Evolutionary conservation across 106 monocot genomes (phyloP).

Genomic region (Dendrobium huoshanense): DNA sequence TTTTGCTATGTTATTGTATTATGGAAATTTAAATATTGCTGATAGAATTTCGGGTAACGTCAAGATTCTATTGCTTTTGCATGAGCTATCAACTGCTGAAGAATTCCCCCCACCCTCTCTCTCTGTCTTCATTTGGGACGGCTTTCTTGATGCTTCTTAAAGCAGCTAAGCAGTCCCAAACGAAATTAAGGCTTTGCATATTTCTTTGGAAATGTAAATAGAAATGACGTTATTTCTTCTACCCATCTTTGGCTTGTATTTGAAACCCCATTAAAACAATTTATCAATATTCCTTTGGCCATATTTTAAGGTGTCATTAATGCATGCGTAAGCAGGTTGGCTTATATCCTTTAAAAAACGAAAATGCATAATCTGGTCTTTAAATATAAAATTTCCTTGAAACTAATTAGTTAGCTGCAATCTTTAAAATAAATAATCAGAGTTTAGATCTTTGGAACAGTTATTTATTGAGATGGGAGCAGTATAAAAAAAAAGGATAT

Average conservation of each 20-base stretch:
- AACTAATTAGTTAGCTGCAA: background rate
- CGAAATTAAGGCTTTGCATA: no score
- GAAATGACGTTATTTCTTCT: background rate
- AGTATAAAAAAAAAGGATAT: no score
- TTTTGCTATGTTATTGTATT: background rate
- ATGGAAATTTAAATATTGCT: background rate
- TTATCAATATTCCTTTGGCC: no score
- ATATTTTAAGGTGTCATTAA: background rate
- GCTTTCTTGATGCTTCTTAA: no score
- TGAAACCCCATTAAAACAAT: no score
- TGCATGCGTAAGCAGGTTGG: background rate
- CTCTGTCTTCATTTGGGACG: no score
- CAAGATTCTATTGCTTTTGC: background rate
- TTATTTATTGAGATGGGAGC: no score
- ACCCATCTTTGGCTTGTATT: background rate
- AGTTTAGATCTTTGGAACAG: background rate
- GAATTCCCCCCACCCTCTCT: background rate
- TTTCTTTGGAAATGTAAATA: background rate
- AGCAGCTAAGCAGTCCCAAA: no score
- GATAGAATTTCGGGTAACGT: background rate
- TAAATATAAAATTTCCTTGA: background rate
- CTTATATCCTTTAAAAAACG: no score
- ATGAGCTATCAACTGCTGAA: background rate
- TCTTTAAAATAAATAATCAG: background rate
- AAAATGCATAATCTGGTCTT: background rate